Conservation (phyloP, 352 stramenopile genomes). For the Halophytophthora batemanensis region DNA sequence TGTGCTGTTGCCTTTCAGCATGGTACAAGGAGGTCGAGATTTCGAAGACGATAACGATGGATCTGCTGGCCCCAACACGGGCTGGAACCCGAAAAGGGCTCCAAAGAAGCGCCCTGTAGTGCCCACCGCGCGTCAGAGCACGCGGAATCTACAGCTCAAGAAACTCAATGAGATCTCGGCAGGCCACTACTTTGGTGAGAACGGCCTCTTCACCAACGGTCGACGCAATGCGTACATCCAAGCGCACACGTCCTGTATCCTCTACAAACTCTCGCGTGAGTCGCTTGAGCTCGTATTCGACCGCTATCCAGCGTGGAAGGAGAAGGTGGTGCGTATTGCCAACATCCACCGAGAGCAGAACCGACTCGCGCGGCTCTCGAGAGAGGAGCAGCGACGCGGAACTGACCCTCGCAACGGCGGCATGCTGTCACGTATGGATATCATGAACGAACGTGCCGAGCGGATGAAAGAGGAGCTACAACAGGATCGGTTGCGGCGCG, state of each 20-base stretch:
- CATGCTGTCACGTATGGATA: constrained; percentile 20
- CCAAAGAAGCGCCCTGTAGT: too few species aligned
- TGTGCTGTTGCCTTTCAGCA: constrained; percentile 15
- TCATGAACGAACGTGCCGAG: constrained; percentile 24
- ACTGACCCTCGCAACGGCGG: constrained; percentile 10
- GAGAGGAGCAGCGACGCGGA: constrained; percentile 2
- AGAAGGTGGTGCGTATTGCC: constrained; percentile 37
- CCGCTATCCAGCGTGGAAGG: constrained; percentile 47
- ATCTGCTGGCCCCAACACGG: too few species aligned
- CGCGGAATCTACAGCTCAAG: constrained; percentile 19
- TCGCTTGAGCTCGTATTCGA: constrained; percentile 53
- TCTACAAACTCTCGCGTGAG: constrained; percentile 40
- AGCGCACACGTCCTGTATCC: constrained; percentile 45
- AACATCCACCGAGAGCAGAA: constrained; percentile 36
- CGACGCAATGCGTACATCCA: constrained; percentile 32
- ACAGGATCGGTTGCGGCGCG: constrained; percentile 11
- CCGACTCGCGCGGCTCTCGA: not conserved
- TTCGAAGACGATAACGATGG: too few species aligned
- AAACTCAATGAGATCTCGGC: constrained; percentile 39
- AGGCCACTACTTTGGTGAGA: constrained; percentile 51
- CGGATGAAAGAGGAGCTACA: constrained; percentile 18
- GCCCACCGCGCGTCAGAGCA: too few species aligned
- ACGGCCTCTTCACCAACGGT: constrained; percentile 38
- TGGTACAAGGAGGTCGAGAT: too few species aligned
- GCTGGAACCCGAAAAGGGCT: too few species aligned